A percentile compares a stretch with the other conserved stretches of the same genome.
Evolutionary conservation across 305 asterid genomes (phyloP).

Genomic region (Fraxinus greggii): DNA sequence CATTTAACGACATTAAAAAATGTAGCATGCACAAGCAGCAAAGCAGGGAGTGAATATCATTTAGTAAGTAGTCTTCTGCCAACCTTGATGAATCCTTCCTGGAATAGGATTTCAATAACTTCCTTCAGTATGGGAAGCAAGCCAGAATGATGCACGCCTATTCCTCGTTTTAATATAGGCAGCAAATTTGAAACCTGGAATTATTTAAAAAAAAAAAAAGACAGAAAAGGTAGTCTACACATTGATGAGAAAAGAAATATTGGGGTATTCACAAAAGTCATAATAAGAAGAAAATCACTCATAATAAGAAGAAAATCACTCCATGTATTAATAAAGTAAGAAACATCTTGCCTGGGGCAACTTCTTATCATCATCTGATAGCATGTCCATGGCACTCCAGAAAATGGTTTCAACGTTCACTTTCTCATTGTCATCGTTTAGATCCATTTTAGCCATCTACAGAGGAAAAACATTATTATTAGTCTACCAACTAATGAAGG

Average conservation of each 20-base stretch:
- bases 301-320: background rate
- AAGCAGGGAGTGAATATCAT: slow-evolving; percentile 9
- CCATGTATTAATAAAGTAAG: slow-evolving; percentile 9
- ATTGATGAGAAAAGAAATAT: background rate
- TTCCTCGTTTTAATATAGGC: slow-evolving; percentile 91
- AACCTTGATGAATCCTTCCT: slow-evolving; percentile 96
- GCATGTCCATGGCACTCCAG: slow-evolving; percentile 99
- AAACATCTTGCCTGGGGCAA: slow-evolving; percentile 71
- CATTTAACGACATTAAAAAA: background rate
- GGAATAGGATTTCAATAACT: slow-evolving; percentile 94
- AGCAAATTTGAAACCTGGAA: slow-evolving; percentile 87
- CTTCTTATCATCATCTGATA: slow-evolving; percentile 95
- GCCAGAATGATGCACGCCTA: slow-evolving; percentile 99
- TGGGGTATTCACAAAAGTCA: background rate
- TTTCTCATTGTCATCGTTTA: slow-evolving; percentile 84
- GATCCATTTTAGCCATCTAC: slow-evolving; percentile 97
- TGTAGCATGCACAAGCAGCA: background rate
- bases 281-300: background rate
- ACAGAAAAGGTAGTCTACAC: background rate
- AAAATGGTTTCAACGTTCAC: slow-evolving; percentile 82
- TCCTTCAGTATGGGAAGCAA: slow-evolving; percentile 96
- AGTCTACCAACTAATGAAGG: background rate
- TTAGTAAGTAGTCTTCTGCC: slow-evolving; percentile 26
- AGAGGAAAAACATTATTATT: slow-evolving; percentile 16
- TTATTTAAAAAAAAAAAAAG: background rate